Evolutionary conservation across 306 rosid species (phyloP).

Genomic region (Erythrophleum fordii): DNA sequence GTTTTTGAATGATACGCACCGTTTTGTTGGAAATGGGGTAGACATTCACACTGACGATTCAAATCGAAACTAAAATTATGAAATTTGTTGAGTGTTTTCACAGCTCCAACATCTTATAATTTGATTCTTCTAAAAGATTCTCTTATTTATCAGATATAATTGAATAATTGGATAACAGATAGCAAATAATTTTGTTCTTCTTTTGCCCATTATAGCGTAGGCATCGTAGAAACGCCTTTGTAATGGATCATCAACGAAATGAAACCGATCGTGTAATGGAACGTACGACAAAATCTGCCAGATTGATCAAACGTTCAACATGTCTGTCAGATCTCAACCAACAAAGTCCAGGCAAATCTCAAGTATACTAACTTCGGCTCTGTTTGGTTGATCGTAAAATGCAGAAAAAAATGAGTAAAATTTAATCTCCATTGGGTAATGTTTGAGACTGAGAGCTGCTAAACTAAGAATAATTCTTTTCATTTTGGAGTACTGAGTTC

Average conservation of each 20-base stretch:
- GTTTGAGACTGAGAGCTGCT: not conserved
- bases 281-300: constrained; percentile 25
- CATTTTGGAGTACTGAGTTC: not conserved
- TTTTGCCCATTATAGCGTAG: not conserved
- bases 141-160: not conserved
- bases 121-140: not conserved
- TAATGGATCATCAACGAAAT: not conserved
- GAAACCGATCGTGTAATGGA: not conserved
- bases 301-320: constrained; percentile 31
- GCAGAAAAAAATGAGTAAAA: not conserved
- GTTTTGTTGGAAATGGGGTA: not conserved
- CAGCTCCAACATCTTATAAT: not conserved
- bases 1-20: not conserved
- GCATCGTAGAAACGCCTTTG: not conserved
- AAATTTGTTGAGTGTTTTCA: too few species aligned
- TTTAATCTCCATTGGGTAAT: not conserved
- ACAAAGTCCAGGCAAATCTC: constrained; percentile 10
- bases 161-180: not conserved
- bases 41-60: not conserved
- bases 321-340: constrained; percentile 40
- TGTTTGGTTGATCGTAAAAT: not conserved
- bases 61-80: too few species aligned
- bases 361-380: not conserved
- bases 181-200: not conserved
- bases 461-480: not conserved